Evolutionary conservation across 768 basidiomycete genomes (phyloP).

Genomic region (Ramaria sp.): DNA sequence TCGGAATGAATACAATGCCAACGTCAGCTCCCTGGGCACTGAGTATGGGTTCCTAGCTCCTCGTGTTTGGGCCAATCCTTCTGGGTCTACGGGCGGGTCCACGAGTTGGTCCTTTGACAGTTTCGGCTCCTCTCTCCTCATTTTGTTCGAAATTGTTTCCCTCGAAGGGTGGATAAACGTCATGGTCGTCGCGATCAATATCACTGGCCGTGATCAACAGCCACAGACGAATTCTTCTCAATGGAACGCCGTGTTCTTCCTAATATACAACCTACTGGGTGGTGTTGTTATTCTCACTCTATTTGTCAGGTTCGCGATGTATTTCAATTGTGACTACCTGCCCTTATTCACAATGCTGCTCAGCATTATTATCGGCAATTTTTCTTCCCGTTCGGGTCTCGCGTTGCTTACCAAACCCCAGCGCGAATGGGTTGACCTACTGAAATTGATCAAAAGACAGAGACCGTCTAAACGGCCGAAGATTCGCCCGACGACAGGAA

Average conservation of each 20-base stretch:
- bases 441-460: slow-evolving; percentile 80
- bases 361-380: slow-evolving; percentile 94
- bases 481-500: slow-evolving; percentile 35
- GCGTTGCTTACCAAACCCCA: slow-evolving; percentile 82
- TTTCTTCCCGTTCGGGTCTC: slow-evolving; percentile 75
- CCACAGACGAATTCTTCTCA: slow-evolving; percentile 64
- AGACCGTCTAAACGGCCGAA: slow-evolving; percentile 77
- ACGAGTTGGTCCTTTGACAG: slow-evolving; percentile 85
- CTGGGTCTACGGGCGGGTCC: slow-evolving; percentile 65
- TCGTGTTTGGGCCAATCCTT: slow-evolving; percentile 82
- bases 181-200: slow-evolving; percentile 68
- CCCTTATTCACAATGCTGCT: background rate
- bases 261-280: slow-evolving; percentile 86
- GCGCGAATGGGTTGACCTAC: slow-evolving; percentile 88
- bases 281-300: slow-evolving; percentile 83
- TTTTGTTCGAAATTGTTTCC: slow-evolving; percentile 93
- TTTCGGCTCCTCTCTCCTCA: slow-evolving; percentile 74
- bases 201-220: slow-evolving; percentile 59
- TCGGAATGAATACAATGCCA: slow-evolving; percentile 54
- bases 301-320: slow-evolving; percentile 64
- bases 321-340: background rate
- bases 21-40: slow-evolving; percentile 42
- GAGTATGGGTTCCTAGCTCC: slow-evolving; percentile 64
- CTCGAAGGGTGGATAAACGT: slow-evolving; percentile 97
- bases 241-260: slow-evolving; percentile 81